Base-by-base conservation (phyloP, 2,329 filamentous ascomycete genomes). In the Trichoderma oligosporum region DNA sequence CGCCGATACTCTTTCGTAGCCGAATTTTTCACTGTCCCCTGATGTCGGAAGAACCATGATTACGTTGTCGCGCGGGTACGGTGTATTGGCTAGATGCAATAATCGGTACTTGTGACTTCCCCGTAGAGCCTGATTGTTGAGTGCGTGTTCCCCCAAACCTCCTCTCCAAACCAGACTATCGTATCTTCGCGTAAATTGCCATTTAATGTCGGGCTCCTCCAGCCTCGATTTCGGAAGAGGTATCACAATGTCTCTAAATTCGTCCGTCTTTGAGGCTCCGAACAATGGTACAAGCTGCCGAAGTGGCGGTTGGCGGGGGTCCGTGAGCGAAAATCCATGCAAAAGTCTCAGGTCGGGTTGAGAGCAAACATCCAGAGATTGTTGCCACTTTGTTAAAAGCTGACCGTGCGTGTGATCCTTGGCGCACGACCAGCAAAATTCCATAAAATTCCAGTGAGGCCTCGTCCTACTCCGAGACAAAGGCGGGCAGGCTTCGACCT, bases 201-300 rank as follows among this genome's bases (percentile, higher is more conserved):
- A 71, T 24, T 65, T 66, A 4, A 74, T 65, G 31, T 77, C 74
- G 0, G 77, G 75, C 3, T 78, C 72, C 1, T 78, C 76, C 12
- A 61, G 59, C 20, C 62, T 58, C 12, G 24, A 81, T 78, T 59
- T 54, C 52, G 64, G 79, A 76, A 82, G 66, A 0, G 90, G 89
- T 52, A 91, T 87, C 20, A 92, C 71, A 31, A 95, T 89, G 67
- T 95, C 90, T 61, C 81, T 83, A 72, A 89, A 93, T 4, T 85
- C 84, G 42, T 82, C 78, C 1, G 86, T 83, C 64, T 90, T 91
- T 47, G 84, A 86, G 58, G 88, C 80, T 61, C 88, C 88, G 71
- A 94, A 94, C 9, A 94, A 75, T 0, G 90, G 90, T 2, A 88
- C 72, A 4, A 94, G 76, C 18, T 85, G 77, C 60, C 83, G 80